A percentile compares a stretch with the other conserved stretches of the same genome.
Evolutionary conservation across 225 moss, liverwort and hornwort genomes (phyloP).

Genomic region (Ulota crispa): DNA sequence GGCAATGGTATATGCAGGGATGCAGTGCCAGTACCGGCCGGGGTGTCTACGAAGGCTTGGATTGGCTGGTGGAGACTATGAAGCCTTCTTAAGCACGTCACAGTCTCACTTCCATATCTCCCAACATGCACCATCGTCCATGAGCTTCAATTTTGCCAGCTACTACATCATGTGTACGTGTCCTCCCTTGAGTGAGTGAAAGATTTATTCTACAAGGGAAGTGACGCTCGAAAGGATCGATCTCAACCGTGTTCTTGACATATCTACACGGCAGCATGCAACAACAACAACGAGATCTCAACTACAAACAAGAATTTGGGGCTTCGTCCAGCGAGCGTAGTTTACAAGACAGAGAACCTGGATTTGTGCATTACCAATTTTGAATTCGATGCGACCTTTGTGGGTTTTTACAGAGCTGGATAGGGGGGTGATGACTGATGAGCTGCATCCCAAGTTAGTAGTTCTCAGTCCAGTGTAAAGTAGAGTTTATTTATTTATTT

Average conservation of each 20-base stretch:
- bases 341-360: neutral
- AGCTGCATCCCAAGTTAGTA: neutral
- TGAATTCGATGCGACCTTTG: neutral
- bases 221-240: neutral
- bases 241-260: too few relatives aligned
- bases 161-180: neutral
- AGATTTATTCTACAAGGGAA: slow-evolving; percentile 11
- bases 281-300: neutral
- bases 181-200: slow-evolving; percentile 12
- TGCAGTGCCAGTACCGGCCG: slow-evolving; percentile 49
- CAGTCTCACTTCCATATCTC: too few relatives aligned
- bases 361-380: neutral
- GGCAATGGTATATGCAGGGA: slow-evolving; percentile 45
- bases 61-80: slow-evolving; percentile 45
- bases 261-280: too few relatives aligned
- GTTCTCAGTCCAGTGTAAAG: slow-evolving; percentile 19
- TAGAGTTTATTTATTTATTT: neutral
- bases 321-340: neutral
- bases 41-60: slow-evolving; percentile 51
- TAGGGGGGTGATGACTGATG: neutral
- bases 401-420: neutral
- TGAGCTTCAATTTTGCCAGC: neutral
- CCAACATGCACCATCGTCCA: too few relatives aligned
- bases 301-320: too few relatives aligned
- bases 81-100: slow-evolving; percentile 12